phyloP scores from a whole-genome alignment of 2,329 filamentous ascomycete genomes.

The Ophiosphaerella herpotricha region DNA sequence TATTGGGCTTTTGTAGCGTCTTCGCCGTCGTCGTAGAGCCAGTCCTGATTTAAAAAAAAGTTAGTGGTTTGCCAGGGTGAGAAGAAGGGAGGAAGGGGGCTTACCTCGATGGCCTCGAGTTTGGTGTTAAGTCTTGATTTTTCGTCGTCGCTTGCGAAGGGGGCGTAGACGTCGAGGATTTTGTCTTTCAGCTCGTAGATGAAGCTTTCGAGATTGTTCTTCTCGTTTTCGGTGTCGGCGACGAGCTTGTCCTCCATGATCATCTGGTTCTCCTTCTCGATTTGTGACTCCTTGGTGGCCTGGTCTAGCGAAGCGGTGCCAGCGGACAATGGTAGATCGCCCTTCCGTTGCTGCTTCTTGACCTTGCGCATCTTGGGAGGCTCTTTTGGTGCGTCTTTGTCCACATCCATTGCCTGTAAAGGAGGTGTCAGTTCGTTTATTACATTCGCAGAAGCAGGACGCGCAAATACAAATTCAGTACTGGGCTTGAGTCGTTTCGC shows the following conservation, averaged over 20 bases:
- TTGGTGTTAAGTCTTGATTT: constrained; percentile 84
- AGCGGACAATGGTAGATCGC: constrained; percentile 84
- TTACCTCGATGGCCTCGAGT: constrained; percentile 84
- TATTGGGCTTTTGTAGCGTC: constrained; percentile 94
- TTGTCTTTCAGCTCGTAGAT: constrained; percentile 98
- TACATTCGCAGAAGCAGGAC: constrained; percentile 28
- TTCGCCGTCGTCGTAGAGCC: constrained; percentile 97
- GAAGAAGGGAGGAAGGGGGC: constrained; percentile 35
- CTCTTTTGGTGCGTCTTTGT: constrained; percentile 45
- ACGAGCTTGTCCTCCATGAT: constrained; percentile 98
- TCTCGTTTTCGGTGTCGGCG: constrained; percentile 97
- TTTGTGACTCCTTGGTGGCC: constrained; percentile 65
- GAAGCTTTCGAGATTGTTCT: constrained; percentile 98
- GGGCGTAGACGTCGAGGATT: constrained; percentile 87
- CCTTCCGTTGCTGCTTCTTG: constrained; percentile 99
- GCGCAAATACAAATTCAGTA: constrained; percentile 29
- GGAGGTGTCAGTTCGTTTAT: constrained; percentile 34
- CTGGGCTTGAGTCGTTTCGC: constrained; percentile 40
- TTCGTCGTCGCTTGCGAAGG: constrained; percentile 89
- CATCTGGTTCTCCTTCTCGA: constrained; percentile 88
- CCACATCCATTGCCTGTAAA: constrained; percentile 47
- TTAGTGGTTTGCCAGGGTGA: no score
- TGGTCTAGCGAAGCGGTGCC: constrained; percentile 81
- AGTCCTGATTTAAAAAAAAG: constrained; percentile 70
- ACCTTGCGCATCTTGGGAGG: constrained; percentile 89